Evolutionary conservation across 192 early-diverging fungal species (phyloP).

Genomic region (Backusella westeae): DNA sequence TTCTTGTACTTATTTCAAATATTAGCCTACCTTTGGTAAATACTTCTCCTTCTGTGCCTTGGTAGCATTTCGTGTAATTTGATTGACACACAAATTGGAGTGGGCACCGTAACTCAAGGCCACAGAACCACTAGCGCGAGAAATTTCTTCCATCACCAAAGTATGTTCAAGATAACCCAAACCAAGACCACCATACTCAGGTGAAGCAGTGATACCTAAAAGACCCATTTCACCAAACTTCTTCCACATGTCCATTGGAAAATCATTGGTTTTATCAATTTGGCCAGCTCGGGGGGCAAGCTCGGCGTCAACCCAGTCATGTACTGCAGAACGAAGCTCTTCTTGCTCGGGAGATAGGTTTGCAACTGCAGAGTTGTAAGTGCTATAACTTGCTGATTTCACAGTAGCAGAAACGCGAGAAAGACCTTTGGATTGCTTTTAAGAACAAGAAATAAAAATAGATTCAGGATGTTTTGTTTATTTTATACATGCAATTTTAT

Average conservation of each 20-base stretch:
- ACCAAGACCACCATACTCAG: conserved; percentile 84
- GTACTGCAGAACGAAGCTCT: conserved; percentile 72
- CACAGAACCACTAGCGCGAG: conserved; percentile 83
- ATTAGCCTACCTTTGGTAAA: conserved; percentile 57
- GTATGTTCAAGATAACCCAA: conserved; percentile 92
- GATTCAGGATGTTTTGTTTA: not conserved
- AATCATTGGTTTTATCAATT: conserved; percentile 85
- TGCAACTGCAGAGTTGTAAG: conserved; percentile 11
- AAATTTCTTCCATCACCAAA: conserved; percentile 92
- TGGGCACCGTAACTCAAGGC: conserved; percentile 94
- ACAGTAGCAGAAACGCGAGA: not conserved
- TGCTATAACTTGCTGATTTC: not conserved
- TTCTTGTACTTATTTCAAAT: not conserved
- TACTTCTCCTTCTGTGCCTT: conserved; percentile 87
- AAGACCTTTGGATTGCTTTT: not conserved
- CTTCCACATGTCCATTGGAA: conserved; percentile 97
- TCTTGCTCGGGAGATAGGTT: conserved; percentile 11
- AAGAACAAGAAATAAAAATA: not conserved
- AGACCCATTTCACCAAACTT: conserved; percentile 97
- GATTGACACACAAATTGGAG: conserved; percentile 97
- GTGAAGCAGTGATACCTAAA: conserved; percentile 85
- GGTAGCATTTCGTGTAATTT: conserved; percentile 90
- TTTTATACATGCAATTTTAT: not conserved
- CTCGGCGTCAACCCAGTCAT: conserved; percentile 78
- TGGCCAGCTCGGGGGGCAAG: conserved; percentile 73